Percentiles rank a stretch among this genome's conserved stretches.
These are phyloP conservation scores for Dictyostelium intermedium DNA, from an alignment of 78 protist species.

Conservation along the genomic window DNA sequence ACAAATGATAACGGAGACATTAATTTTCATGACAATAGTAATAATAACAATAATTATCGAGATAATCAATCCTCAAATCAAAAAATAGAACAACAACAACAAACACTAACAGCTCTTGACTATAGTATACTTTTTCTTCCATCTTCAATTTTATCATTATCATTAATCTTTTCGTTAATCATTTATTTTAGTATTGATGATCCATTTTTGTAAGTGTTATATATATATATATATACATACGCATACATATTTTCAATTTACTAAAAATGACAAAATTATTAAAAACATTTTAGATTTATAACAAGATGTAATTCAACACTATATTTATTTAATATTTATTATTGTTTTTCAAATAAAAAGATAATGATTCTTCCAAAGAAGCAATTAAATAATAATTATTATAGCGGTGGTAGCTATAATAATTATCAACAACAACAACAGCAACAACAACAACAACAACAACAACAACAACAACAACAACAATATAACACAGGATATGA, in stretches of 20 bases:
- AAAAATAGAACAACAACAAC: not conserved
- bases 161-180: not conserved
- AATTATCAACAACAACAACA: not conserved
- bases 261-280: no score
- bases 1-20: not conserved
- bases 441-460: not conserved
- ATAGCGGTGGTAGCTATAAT: not conserved
- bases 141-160: not conserved
- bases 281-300: not conserved
- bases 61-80: conserved; percentile 1
- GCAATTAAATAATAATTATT: not conserved
- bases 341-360: conserved; percentile 6
- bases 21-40: not conserved
- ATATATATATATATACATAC: no score
- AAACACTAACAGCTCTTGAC: not conserved
- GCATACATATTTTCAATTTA: no score
- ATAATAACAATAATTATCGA: not conserved
- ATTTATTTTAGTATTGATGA: conserved; percentile 18
- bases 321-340: conserved; percentile 16
- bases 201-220: conserved; percentile 23
- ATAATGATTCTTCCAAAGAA: conserved; percentile 15
- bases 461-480: not conserved
- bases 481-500: not conserved
- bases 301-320: conserved; percentile 1
- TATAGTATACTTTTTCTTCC: conserved; percentile 2